Evolutionary conservation across 2,329 filamentous ascomycete genomes (phyloP), one percentile per base, ranked within the genome.

Genomic region (Cladosporium sp.): DNA sequence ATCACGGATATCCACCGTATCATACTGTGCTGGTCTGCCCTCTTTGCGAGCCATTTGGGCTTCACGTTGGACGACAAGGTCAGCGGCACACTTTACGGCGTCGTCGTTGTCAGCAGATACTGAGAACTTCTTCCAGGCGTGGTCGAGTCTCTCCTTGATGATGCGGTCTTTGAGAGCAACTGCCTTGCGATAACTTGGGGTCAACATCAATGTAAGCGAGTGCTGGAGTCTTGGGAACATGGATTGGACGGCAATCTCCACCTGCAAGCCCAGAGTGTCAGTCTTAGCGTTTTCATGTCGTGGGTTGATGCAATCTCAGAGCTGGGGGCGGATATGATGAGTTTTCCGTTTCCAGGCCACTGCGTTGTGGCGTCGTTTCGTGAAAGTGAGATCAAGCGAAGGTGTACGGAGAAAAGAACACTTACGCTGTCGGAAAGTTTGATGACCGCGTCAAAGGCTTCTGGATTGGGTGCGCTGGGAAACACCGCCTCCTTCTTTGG

Each of bases 31-130:
- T 24, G 47, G n/a, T 7, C 60, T 50, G 2, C 61, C 64, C 30
- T 67, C 64, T 47, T 70, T 71, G 39, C 63, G 59, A 0, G 69
- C 68, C 34, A 62, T 58, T 8, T 64, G 56, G 11, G 64, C 55
- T 50, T 66, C 64, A 3, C 68, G 61, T 8, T 63, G 57, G 4
- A 73, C 57, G 2, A 73, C 61, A 8, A 69, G 56, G 38, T 73
- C 70, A 29, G 70, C 58, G 1, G 64, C 68, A 24, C 62, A 68
- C 12, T 59, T 59, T 12, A 65, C 57, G 17, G 60, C 54, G 15
- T 64, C 62, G 4, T 67, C 63, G 11, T 58, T 56, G 2, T 58
- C 56, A 11, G 55, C 52, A 7, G 59, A 51, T 7, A 32, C 29
- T 3, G 55, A 44, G 34, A 61, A 56, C 32, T 57, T 59, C 19